These are phyloP conservation scores for Metschnikowia corniflorae DNA, from an alignment of 805 yeast genomes.

Conservation along the genomic window DNA sequence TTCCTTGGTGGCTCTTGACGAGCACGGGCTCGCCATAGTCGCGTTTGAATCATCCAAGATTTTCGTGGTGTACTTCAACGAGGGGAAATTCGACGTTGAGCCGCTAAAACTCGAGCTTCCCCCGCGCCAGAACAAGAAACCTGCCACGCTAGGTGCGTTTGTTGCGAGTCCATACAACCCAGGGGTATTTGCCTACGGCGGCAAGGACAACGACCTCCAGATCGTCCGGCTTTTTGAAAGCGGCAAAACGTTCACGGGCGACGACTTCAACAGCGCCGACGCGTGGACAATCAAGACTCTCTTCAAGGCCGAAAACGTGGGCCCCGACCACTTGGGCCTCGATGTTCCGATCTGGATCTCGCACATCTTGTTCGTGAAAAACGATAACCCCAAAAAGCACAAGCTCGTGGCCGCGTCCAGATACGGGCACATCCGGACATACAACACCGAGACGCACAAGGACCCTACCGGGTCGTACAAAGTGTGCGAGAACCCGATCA, in stretches of 20 bases:
- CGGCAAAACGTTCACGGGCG: slow-evolving; percentile 14
- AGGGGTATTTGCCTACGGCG: slow-evolving; percentile 75
- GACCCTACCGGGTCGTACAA: slow-evolving; percentile 62
- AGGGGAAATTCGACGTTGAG: slow-evolving; percentile 25
- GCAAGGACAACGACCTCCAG: slow-evolving; percentile 73
- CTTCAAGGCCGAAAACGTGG: slow-evolving; percentile 80
- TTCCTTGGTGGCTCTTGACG: slow-evolving; percentile 26
- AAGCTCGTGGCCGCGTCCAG: slow-evolving; percentile 64
- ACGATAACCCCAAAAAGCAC: slow-evolving; percentile 34
- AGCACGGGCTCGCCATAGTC: slow-evolving; percentile 33
- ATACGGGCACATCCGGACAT: slow-evolving; percentile 71
- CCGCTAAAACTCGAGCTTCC: slow-evolving; percentile 27
- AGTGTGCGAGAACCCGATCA: slow-evolving; percentile 52
- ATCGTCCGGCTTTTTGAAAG: slow-evolving; percentile 38
- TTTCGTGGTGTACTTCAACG: slow-evolving; percentile 35
- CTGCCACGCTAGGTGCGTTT: slow-evolving; percentile 44
- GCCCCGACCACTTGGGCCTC: slow-evolving; percentile 70
- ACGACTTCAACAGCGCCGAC: slow-evolving; percentile 11
- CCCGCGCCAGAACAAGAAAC: slow-evolving; percentile 4
- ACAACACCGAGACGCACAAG: slow-evolving; percentile 64
- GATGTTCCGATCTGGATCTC: slow-evolving; percentile 81
- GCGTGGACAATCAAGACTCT: slow-evolving; percentile 26
- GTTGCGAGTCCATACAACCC: slow-evolving; percentile 44
- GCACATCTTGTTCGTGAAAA: slow-evolving; percentile 46
- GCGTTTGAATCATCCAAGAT: slow-evolving; percentile 47